Evolutionary conservation across 768 basidiomycete species (phyloP), one percentile per base, ranked within the genome.

Genomic region (Coprinopsis sp.): DNA sequence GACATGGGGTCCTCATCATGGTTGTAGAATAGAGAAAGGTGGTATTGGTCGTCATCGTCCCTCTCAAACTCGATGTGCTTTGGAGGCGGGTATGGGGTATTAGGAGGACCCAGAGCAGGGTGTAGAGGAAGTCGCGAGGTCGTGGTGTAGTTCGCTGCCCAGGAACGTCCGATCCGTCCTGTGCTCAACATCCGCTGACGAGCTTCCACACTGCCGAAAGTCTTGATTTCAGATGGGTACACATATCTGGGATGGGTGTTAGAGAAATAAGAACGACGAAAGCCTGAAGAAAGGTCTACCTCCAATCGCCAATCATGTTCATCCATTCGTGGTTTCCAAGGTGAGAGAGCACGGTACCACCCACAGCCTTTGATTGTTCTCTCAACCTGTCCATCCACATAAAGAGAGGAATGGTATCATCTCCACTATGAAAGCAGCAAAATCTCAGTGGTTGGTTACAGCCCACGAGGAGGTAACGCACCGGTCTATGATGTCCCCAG

Each of bases 291-390:
- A 25, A 18, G 16, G 24, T 21, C 41, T 38, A 56, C 53, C 58
- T 56, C 58, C 58, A 59, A 33, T 59, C 58, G 62, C 87, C 87
- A 49, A 91, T 83, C 12, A 78, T 81, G 54, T 94, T 94, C 91
- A 97, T 96, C 73, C 85, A 84, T 63, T 98, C 96, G 55, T 99
- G 96, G 62, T 99, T 99, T 21, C 96, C 96, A 27, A 97, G 69
- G 45, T 90, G 76, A 11, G 78, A 82, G 25, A 95, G 59, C 12
- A 99, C 74, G 3, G 72, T 75, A 2, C 90, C 93, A 3, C 91
- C 91, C 12, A 64, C 69, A 0, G 67, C 65, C 3, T 64, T 64
- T 1, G 95, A 94, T 62, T 97, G 82, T 6, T 67, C 75, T 21
- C 94, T 80, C 6, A 99, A 73, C 30, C 67, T 67, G 49, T 94